Base-by-base conservation (phyloP, 2,329 filamentous ascomycete genomes). In the Diaporthe ilicicola region DNA sequence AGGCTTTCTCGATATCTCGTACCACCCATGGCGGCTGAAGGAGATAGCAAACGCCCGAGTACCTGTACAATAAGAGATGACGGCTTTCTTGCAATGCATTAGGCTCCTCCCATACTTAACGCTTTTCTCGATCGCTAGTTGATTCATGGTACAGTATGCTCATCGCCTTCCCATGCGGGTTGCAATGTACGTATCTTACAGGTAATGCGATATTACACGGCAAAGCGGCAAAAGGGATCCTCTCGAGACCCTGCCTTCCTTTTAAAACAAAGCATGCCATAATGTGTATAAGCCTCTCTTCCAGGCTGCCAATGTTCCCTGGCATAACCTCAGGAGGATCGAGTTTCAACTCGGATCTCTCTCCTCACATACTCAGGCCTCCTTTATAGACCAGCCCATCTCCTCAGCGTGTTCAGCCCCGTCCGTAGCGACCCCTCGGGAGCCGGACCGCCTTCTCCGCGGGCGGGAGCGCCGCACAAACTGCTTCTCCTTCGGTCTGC, bases 1-100 rank as follows among this genome's bases (percentile, higher is more conserved):
- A 48, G 48, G 48, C 50, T n/a, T 27, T 32, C 19, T 34, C 48
- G 39, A 34, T 32, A 29, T 44, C 48, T 54, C 39, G n/a, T 32
- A 27, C 48, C n/a, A 54, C 32, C n/a, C 32, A 66, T 50, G 65
- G 53, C 54, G 22, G 66, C 32, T 34, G 39, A 24, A 19, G 22
- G 32, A 50, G 53, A 42, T 48, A 56, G 59, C 44, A 48, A 44
- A 67, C 51, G 68, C 42, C 61, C 62, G 65, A 78, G 76, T 78
- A 76, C 61, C 74, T 75, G 76, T 74, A 76, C 69, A 77, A 42
- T 24, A 68, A 59, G 50, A 42, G 53, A 68, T 59, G 32, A 59
- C 8, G 24, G 42, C 19, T 34, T n/a, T 32, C 50, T 50, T 17
- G 32, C 53, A 59, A 42, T 19, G 66, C 42, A 55, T 9, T 24